A percentile compares a stretch with the other conserved stretches of the same genome.
Evolutionary conservation across 345 rosid genomes (phyloP).

Genomic region (Anacardium occidentale): DNA sequence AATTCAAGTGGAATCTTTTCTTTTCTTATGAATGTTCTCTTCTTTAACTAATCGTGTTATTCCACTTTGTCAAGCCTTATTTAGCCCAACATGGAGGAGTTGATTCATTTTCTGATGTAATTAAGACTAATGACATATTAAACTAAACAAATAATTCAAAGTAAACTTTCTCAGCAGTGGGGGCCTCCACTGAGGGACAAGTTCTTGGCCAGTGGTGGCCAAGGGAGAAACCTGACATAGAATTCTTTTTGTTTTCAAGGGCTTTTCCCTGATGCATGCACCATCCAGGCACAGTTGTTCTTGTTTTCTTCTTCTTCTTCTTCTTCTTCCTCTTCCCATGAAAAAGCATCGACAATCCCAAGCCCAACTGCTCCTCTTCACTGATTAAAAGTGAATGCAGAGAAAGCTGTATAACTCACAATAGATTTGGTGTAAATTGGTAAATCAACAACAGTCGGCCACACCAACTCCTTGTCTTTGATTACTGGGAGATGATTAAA

Average conservation of each 20-base stretch:
- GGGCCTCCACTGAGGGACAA: background rate
- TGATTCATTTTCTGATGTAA: constrained; percentile 9
- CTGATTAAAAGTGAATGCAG: no score
- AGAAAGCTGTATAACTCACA: no score
- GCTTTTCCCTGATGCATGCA: background rate
- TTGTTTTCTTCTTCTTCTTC: background rate
- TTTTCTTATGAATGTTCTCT: background rate
- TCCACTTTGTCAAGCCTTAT: constrained; percentile 7
- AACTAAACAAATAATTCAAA: constrained; percentile 7
- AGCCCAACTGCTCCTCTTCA: no score
- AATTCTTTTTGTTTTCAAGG: no score
- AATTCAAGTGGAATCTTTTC: constrained; percentile 24
- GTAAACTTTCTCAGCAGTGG: background rate
- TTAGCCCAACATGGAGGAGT: constrained; percentile 5
- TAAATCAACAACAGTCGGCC: background rate
- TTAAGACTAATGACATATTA: background rate
- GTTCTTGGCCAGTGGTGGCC: background rate
- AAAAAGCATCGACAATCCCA: background rate
- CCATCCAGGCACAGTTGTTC: background rate
- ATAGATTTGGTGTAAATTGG: background rate
- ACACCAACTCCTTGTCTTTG: background rate
- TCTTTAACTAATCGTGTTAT: constrained; percentile 6
- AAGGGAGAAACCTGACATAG: background rate
- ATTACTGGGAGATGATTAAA: background rate
- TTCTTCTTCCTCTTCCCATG: no score